Base-by-base conservation (phyloP, 441 rosid species). In the Biscutella laevigata region DNA sequence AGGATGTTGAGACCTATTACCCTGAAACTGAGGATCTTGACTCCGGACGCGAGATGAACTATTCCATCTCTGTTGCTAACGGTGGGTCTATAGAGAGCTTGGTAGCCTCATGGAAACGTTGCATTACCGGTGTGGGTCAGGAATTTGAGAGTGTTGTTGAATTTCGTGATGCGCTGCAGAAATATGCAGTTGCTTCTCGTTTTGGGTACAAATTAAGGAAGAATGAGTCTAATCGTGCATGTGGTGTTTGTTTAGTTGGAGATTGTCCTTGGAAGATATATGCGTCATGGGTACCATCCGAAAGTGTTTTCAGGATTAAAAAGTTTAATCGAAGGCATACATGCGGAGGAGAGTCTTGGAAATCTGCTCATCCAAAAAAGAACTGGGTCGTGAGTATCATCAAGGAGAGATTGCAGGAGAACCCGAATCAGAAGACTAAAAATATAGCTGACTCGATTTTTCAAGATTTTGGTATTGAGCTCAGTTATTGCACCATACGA, bases 201-300 rank as follows among this genome's bases (percentile, higher is more conserved):
- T 90, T 90, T 55, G 78, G 66, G 5, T 90, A 90, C 74, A 80
- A 66, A 73, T 60, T 90, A 33, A 84, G 78, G 60, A 86, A 84
- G 75, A 90, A 90, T 37, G 98, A 90, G 40, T 66, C 89, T 2
- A 79, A 71, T 47, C 87, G 98, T 48, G 95, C 84, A 17, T 84
- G 84, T 75, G 95, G 79, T 16, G 57, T 50, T 41, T 90, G 98
- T 68, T 68, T 75, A 43, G 44, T 68, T 37, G 94, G 78, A 55
- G 86, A 74, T 42, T 90, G 98, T 66, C 64, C 89, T 15, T 90
- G 98, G 98, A 81, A 72, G 62, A 78, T 86, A 40, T 78, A 74
- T 69, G 95, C 95, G 17, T 76, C 89, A 11, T 84, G 91, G 98
- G 92, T 90, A 33, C 88, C 87, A 48, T 72, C 91, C 30, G 83